phyloP scores from a whole-genome alignment of 2,329 filamentous ascomycete genomes.

The Sporothrix pallida region DNA sequence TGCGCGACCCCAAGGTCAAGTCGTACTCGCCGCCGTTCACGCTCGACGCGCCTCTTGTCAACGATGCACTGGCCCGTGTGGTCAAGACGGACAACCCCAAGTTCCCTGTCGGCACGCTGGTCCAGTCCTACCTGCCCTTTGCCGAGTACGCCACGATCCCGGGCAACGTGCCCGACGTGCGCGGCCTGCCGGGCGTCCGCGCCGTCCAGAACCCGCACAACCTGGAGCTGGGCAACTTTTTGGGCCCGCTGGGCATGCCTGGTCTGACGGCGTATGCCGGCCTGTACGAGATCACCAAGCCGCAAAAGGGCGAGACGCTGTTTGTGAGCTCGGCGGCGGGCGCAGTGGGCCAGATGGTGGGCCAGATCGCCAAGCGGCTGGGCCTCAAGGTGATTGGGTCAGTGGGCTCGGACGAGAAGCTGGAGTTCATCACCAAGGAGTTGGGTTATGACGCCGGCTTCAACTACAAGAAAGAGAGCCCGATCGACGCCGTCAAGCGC shows the following conservation, averaged over 20 bases:
- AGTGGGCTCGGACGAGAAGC: slow-evolving; percentile 79
- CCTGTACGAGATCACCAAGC: slow-evolving; percentile 73
- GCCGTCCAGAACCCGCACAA: slow-evolving; percentile 72
- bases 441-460: slow-evolving; percentile 68
- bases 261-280: slow-evolving; percentile 58
- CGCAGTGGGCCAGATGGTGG: slow-evolving; percentile 81
- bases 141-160: slow-evolving; percentile 71
- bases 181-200: slow-evolving; percentile 50
- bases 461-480: slow-evolving; percentile 86
- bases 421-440: slow-evolving; percentile 65
- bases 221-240: slow-evolving; percentile 69
- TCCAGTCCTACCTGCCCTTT: slow-evolving; percentile 62
- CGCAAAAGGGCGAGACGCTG: slow-evolving; percentile 78
- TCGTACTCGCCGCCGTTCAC: slow-evolving; percentile 71
- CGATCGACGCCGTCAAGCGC: slow-evolving; percentile 68
- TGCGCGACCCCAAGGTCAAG: slow-evolving; percentile 68
- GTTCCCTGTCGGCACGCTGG: slow-evolving; percentile 71
- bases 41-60: slow-evolving; percentile 68
- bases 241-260: slow-evolving; percentile 67
- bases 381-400: slow-evolving; percentile 80
- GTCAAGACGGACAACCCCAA: slow-evolving; percentile 67
- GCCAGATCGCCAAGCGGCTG: slow-evolving; percentile 81
- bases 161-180: slow-evolving; percentile 43
- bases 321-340: slow-evolving; percentile 81
- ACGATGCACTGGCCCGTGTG: slow-evolving; percentile 69